Base-by-base conservation (phyloP, 371 early-diverging fungal species). In the Sanchytrium tribonematis region DNA sequence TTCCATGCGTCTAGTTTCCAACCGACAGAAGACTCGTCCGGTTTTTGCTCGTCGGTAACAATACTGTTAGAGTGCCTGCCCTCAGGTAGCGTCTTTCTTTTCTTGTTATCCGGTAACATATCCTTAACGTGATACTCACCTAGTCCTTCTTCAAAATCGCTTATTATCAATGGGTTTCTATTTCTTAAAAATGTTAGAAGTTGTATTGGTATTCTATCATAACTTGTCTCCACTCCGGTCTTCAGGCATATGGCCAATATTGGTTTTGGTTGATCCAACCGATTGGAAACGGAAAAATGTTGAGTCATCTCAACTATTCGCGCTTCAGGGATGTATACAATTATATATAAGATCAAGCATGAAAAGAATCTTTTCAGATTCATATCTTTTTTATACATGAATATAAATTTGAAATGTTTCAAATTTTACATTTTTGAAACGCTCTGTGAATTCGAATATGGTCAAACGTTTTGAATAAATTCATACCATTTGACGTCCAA, bases 1-100 rank as follows among this genome's bases (percentile, higher is more conserved):
- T 82, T 82, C 72, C 78, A 75, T 12, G 78, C 81, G 70, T 80
- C 80, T 2, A 72, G 28, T 29, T 75, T 74, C 82, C 80, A 80
- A 30, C 82, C 82, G 22, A 31, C 66, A 1, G 71, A 69, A 17
- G 48, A n/a, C 66, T 74, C 71, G 69, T 77, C 75, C 0, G 74
- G 48, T 48, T 48, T 48, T 48, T 48, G 48, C 48, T 48, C 48
- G 22, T 48, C 48, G 5, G 5, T 48, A 22, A 22, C 22, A 12
- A 48, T 48, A 48, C 48, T 48, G 5, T 22, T 22, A 48, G 48
- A 48, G 22, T 48, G 48, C 48, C 48, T 48, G 48, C 48, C 22
- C 22, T 48, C 48, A 12, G 48, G 48, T 48, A 48, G 48, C 48
- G 22, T 22, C 22, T 12, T 12, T 48, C 48, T 48, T 48, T 48